A percentile compares a stretch with the other conserved stretches of the same genome.
phyloP scores from a whole-genome alignment of 2,329 filamentous ascomycete genomes.

The Hypoxylon sp. region DNA sequence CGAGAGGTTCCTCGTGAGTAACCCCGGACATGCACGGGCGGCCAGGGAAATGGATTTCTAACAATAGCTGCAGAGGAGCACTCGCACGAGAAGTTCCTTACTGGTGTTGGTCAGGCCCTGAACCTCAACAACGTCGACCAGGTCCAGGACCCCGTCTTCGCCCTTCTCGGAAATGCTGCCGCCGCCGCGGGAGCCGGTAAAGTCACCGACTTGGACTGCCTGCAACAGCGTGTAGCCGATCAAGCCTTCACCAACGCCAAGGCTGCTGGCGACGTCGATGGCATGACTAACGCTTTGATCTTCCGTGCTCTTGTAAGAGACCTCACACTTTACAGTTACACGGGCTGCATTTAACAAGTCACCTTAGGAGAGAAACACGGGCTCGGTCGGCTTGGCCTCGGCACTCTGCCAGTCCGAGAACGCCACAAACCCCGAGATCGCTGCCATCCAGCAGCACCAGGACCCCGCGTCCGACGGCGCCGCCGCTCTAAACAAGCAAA shows the following conservation, averaged over 20 bases:
- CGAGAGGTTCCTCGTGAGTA: constrained; percentile 52
- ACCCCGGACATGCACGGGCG: neutral
- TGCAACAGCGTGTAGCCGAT: constrained; percentile 64
- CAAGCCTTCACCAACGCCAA: constrained; percentile 72
- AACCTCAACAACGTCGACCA: constrained; percentile 51
- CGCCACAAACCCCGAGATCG: constrained; percentile 74
- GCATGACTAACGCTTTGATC: constrained; percentile 66
- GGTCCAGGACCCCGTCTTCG: constrained; percentile 49
- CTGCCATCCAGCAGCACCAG: constrained; percentile 72
- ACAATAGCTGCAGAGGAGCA: constrained; percentile 47
- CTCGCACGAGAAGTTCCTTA: constrained; percentile 50
- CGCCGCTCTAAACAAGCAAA: constrained; percentile 68
- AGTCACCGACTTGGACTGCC: constrained; percentile 57
- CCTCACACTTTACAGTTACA: constrained; percentile 56
- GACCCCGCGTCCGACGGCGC: constrained; percentile 72
- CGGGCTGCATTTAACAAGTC: constrained; percentile 11
- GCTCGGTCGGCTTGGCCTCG: constrained; percentile 66
- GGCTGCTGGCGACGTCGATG: constrained; percentile 61
- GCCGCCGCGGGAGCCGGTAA: constrained; percentile 58
- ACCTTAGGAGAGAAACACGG: constrained; percentile 68
- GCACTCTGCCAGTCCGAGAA: constrained; percentile 65
- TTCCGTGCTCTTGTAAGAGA: constrained; percentile 67
- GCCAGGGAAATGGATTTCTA: constrained; percentile 15
- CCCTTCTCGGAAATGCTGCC: constrained; percentile 59
- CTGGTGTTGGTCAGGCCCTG: constrained; percentile 45